These are phyloP conservation scores for Ophiostoma populinum DNA, from an alignment of 2,329 filamentous ascomycete species.

Conservation along the genomic window DNA sequence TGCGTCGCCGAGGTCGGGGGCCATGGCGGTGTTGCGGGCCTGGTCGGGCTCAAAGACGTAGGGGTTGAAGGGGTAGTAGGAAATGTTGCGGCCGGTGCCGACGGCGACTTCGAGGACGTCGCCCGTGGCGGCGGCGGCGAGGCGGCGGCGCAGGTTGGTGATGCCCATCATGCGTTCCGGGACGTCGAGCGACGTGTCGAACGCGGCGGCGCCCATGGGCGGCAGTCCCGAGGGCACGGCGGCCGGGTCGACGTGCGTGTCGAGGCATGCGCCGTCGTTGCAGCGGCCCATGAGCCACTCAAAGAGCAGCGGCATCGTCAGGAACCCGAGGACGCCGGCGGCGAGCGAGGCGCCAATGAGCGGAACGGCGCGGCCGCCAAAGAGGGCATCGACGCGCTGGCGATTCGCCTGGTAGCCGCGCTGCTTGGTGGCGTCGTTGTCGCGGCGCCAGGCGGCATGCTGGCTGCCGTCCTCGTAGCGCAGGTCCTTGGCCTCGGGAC, in stretches of 20 bases:
- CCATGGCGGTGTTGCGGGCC: neutral
- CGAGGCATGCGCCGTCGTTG: neutral
- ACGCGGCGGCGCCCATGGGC: conserved; percentile 30
- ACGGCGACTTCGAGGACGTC: conserved; percentile 46
- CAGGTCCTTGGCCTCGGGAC: neutral
- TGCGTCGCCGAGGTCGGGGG: conserved; percentile 8
- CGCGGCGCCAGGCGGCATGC: neutral
- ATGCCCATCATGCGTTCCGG: conserved; percentile 42
- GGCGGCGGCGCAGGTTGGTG: conserved; percentile 27
- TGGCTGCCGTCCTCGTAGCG: too few species aligned
- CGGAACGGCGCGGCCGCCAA: conserved; percentile 11
- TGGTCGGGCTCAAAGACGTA: conserved; percentile 9
- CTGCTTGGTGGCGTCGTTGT: neutral
- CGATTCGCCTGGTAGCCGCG: conserved; percentile 2
- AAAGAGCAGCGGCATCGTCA: conserved; percentile 11
- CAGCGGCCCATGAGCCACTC: conserved; percentile 9
- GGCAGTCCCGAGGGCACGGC: conserved; percentile 17
- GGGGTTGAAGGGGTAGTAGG: conserved; percentile 39
- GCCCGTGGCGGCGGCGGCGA: conserved; percentile 31
- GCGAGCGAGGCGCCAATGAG: conserved; percentile 12
- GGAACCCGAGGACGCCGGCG: conserved; percentile 12
- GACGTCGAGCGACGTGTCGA: conserved; percentile 40
- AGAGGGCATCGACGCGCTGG: conserved; percentile 14
- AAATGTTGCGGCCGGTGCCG: conserved; percentile 43
- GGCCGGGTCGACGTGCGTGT: conserved; percentile 2